Conservation (phyloP, 2,329 filamentous ascomycete species). For the Colletotrichum incanum region DNA sequence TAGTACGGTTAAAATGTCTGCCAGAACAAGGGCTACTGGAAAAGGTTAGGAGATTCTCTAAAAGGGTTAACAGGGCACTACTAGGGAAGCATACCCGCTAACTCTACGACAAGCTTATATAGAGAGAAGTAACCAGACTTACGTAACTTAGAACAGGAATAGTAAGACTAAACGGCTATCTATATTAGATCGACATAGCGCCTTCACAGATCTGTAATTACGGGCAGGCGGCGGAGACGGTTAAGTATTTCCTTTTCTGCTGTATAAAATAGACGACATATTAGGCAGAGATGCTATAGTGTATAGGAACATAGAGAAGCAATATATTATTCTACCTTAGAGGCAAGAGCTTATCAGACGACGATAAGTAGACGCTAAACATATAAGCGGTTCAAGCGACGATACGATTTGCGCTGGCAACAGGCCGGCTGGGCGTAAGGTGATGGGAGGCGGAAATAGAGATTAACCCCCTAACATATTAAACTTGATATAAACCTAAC, state of each 20-base stretch:
- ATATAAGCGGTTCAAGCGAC: not conserved
- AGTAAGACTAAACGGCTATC: slow-evolving; percentile 43
- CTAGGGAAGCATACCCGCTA: not conserved
- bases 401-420: no score
- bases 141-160: slow-evolving; percentile 10
- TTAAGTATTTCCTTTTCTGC: slow-evolving; percentile 29
- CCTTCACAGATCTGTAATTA: slow-evolving; percentile 30
- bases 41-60: not conserved
- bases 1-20: not conserved
- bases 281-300: not conserved
- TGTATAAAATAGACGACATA: slow-evolving; percentile 48
- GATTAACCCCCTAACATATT: not conserved
- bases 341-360: slow-evolving; percentile 1
- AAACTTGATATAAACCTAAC: not conserved
- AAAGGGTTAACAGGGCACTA: not conserved
- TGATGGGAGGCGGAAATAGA: not conserved
- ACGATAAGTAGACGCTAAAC: not conserved
- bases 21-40: not conserved
- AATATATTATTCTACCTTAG: slow-evolving; percentile 2
- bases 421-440: not conserved
- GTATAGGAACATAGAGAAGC: not conserved
- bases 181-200: slow-evolving; percentile 33
- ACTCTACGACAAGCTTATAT: not conserved
- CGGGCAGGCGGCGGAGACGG: slow-evolving; percentile 46
- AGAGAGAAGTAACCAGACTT: not conserved